These are phyloP conservation scores for Capronia americana DNA, from an alignment of 2,329 filamentous ascomycete species.

Conservation along the genomic window DNA sequence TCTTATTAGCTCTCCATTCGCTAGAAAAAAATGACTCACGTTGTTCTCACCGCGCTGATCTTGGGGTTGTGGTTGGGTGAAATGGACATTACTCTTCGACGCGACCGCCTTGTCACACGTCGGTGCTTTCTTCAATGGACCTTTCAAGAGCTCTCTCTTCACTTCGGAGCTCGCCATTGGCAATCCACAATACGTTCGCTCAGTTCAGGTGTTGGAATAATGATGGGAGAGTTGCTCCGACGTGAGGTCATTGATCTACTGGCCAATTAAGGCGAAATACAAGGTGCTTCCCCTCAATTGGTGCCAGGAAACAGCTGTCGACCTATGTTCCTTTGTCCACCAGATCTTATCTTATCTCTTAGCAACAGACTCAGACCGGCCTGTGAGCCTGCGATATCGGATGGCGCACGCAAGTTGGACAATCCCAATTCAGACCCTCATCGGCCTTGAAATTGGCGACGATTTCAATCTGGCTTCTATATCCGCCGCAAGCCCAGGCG, in stretches of 20 bases:
- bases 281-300: neutral
- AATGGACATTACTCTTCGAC: conserved; percentile 24
- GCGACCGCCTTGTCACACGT: conserved; percentile 20
- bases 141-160: conserved; percentile 28
- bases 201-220: neutral
- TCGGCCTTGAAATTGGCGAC: conserved; percentile 27
- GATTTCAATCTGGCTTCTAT: conserved; percentile 38
- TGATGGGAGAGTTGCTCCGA: neutral
- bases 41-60: conserved; percentile 36
- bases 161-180: conserved; percentile 26
- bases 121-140: conserved; percentile 31
- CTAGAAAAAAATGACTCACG: conserved; percentile 21
- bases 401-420: conserved; percentile 24
- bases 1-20: conserved; percentile 17
- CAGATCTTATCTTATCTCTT: conserved; percentile 38
- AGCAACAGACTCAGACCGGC: conserved; percentile 3
- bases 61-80: conserved; percentile 29
- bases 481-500: conserved; percentile 27
- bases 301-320: neutral
- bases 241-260: neutral
- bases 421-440: conserved; percentile 23
- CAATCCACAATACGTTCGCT: neutral
- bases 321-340: neutral
- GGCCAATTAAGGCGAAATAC: conserved; percentile 1
- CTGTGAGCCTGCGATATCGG: conserved; percentile 33